These are phyloP conservation scores for Pichia kudriavzevii DNA, from an alignment of 1,139 yeast genomes.

Conservation along the genomic window DNA sequence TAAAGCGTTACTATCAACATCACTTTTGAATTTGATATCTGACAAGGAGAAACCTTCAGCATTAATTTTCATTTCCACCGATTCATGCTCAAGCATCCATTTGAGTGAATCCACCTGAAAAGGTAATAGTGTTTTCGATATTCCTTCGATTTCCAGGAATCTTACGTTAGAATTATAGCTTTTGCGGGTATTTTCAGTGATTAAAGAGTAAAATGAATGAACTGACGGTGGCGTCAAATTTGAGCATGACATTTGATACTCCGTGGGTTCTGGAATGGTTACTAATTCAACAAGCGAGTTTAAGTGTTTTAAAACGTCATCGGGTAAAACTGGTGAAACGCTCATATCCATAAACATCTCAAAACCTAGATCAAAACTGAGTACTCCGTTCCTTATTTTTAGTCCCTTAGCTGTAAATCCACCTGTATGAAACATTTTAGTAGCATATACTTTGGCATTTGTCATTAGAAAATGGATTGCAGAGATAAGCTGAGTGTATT, in stretches of 20 bases:
- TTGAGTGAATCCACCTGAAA: conserved; percentile 59
- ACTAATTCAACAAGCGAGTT: conserved; percentile 16
- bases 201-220: conserved; percentile 28
- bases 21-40: background rate
- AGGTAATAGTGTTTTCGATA: conserved; percentile 21
- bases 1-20: conserved; percentile 12
- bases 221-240: conserved; percentile 19
- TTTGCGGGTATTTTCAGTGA: conserved; percentile 26
- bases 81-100: conserved; percentile 61
- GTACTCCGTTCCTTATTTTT: too few relatives aligned
- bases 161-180: conserved; percentile 9
- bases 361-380: too few relatives aligned
- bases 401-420: too few relatives aligned
- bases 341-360: conserved; percentile 18
- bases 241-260: conserved; percentile 18
- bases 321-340: conserved; percentile 11
- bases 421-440: conserved; percentile 6
- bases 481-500: conserved; percentile 7
- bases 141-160: conserved; percentile 15
- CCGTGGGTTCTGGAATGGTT: conserved; percentile 19
- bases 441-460: conserved; percentile 7
- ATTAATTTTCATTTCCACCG: conserved; percentile 33
- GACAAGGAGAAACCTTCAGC: too few relatives aligned
- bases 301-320: conserved; percentile 16
- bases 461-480: conserved; percentile 9